Evolutionary conservation across 257 asterid species (phyloP).

Genomic region (Salvia hispanica): DNA sequence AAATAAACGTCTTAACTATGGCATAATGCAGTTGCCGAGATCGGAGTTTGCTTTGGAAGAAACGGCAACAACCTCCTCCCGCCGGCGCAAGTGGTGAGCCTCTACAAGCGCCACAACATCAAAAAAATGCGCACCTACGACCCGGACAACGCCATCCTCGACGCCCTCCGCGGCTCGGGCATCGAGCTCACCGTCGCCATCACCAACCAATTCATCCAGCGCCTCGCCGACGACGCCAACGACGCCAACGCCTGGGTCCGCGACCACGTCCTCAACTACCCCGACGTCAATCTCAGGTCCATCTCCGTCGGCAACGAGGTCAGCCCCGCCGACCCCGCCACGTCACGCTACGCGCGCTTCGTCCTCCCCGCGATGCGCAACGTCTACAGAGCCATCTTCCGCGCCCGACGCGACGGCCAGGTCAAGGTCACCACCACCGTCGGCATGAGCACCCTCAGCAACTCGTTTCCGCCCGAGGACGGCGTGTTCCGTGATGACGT

Average conservation of each 20-base stretch:
- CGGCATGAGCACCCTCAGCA: slow-evolving; percentile 2
- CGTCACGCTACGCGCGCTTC: neutral
- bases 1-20: too few species aligned
- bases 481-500: neutral
- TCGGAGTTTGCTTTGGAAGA: slow-evolving; percentile 2
- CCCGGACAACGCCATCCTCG: neutral
- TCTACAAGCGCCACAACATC: slow-evolving; percentile 16
- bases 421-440: slow-evolving; percentile 7
- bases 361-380: slow-evolving; percentile 7
- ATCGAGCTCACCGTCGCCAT: slow-evolving; percentile 1
- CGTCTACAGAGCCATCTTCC: neutral
- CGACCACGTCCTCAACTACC: neutral
- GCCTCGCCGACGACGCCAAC: neutral
- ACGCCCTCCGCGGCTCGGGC: neutral
- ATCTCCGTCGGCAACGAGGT: slow-evolving; percentile 23
- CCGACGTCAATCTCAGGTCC: slow-evolving; percentile 5
- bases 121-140: slow-evolving; percentile 1
- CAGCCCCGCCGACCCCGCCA: slow-evolving; percentile 11
- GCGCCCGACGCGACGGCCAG: neutral
- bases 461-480: neutral
- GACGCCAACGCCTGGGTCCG: slow-evolving; percentile 2
- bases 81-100: neutral
- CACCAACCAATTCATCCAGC: slow-evolving; percentile 6
- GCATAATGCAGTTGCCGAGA: neutral
- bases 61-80: slow-evolving; percentile 18